phyloP scores from a whole-genome alignment of 2,329 filamentous ascomycete genomes.

The Tolypocladium ovalisporum region DNA sequence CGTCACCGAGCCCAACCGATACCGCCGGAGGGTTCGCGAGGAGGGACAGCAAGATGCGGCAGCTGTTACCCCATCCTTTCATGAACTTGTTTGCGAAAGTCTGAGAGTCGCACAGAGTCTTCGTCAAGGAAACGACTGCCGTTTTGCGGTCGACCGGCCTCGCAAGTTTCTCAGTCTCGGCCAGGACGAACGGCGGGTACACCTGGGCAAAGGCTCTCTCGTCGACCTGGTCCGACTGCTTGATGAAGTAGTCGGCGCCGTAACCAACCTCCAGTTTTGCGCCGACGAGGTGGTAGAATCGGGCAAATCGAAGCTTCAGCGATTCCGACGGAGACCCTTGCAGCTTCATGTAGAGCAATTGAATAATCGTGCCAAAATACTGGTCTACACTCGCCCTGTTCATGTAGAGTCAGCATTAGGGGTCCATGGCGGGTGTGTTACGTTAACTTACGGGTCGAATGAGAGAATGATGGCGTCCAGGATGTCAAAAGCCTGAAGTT shows the following conservation, averaged over 20 bases:
- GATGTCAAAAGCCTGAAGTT: conserved; percentile 80
- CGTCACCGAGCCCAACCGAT: conserved; percentile 53
- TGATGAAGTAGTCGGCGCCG: conserved; percentile 86
- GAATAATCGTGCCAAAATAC: conserved; percentile 72
- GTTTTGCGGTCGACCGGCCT: conserved; percentile 86
- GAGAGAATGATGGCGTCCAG: conserved; percentile 68
- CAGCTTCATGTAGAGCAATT: conserved; percentile 69
- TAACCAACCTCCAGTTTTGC: conserved; percentile 69
- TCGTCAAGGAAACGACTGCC: conserved; percentile 86
- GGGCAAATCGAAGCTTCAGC: conserved; percentile 77
- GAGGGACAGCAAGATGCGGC: conserved; percentile 78
- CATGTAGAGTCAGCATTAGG: neutral
- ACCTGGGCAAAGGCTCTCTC: conserved; percentile 69
- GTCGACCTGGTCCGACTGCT: conserved; percentile 72
- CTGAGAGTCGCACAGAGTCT: conserved; percentile 77
- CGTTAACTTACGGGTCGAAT: conserved; percentile 54
- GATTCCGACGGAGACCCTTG: conserved; percentile 61
- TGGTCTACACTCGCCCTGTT: conserved; percentile 52
- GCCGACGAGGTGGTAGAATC: conserved; percentile 89
- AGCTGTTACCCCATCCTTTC: conserved; percentile 87
- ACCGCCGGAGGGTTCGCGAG: conserved; percentile 77
- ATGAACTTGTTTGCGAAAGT: conserved; percentile 73
- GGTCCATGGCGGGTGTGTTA: neutral
- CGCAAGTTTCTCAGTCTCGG: conserved; percentile 78
- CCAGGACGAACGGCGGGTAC: conserved; percentile 79